These are phyloP conservation scores for Hylodesmum podocarpum DNA, from an alignment of 306 rosid species.

Conservation along the genomic window DNA sequence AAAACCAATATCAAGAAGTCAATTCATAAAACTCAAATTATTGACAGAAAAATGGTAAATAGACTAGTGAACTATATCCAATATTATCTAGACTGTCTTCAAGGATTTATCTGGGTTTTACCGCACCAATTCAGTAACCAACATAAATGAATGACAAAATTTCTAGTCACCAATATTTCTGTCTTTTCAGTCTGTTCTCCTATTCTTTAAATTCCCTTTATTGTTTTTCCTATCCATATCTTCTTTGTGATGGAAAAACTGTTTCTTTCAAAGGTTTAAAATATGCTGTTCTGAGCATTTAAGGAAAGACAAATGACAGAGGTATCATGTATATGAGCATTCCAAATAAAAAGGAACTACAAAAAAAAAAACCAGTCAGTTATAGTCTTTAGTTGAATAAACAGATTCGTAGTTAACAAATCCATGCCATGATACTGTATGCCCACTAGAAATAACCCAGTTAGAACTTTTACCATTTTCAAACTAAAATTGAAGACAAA, in stretches of 20 bases:
- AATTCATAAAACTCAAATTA: constrained; percentile 9
- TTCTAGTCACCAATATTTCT: not conserved
- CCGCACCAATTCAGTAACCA: not conserved
- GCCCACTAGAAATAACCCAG: not conserved
- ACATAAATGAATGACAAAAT: not conserved
- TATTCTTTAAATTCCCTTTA: not conserved
- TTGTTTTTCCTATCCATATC: not conserved
- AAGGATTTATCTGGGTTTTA: not conserved
- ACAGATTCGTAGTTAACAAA: not conserved
- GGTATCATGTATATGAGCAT: not conserved
- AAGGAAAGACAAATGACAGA: not conserved
- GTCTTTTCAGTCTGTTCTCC: not conserved
- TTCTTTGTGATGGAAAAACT: not conserved
- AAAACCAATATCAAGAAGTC: constrained; percentile 11
- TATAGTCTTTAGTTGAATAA: not conserved
- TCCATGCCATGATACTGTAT: not conserved
- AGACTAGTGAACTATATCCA: not conserved
- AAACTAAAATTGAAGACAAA: not conserved
- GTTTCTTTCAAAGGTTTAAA: not conserved
- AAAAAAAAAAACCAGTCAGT: not conserved
- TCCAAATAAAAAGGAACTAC: not conserved
- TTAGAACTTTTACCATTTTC: not conserved
- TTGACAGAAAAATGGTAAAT: not conserved
- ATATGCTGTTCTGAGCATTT: not conserved
- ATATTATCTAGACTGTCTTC: not conserved